Percentiles rank a stretch among this genome's conserved stretches.
Evolutionary conservation across 1,284 basidiomycete genomes (phyloP).

Genomic region (Melampsora americana): DNA sequence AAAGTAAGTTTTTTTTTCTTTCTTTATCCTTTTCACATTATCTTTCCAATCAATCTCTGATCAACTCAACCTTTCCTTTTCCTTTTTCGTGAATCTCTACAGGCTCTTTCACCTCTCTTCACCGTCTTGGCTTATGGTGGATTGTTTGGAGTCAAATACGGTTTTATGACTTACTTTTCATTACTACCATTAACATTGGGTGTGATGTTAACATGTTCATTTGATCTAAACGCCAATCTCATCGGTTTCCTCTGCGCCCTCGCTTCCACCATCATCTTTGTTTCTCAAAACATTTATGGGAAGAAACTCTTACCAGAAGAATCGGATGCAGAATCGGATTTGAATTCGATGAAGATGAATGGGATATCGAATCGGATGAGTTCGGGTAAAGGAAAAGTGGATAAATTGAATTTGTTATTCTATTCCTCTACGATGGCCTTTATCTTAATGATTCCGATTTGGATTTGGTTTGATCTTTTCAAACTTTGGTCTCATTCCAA

Average conservation of each 20-base stretch:
- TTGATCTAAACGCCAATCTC: conserved; percentile 78
- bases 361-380: conserved; percentile 25
- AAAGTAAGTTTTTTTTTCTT: conserved; percentile 65
- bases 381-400: conserved; percentile 63
- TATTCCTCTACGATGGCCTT: conserved; percentile 95
- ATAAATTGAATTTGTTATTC: conserved; percentile 94
- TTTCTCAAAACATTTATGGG: conserved; percentile 97
- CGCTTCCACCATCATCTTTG: conserved; percentile 90
- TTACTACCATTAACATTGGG: conserved; percentile 90
- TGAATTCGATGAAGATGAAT: conserved; percentile 48
- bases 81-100: conserved; percentile 45
- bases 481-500: conserved; percentile 62
- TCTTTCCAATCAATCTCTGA: not conserved
- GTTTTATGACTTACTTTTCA: conserved; percentile 82
- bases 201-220: conserved; percentile 95
- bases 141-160: conserved; percentile 89
- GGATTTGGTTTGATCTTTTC: conserved; percentile 79
- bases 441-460: conserved; percentile 87
- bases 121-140: conserved; percentile 91
- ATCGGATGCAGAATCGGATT: conserved; percentile 5
- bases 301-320: conserved; percentile 86
- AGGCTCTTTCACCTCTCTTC: conserved; percentile 95
- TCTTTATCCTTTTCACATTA: not conserved
- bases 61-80: not conserved
- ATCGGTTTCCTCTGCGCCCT: conserved; percentile 84